Evolutionary conservation across 371 early-diverging fungal genomes (phyloP).

Genomic region (Lichtheimia corymbifera): DNA sequence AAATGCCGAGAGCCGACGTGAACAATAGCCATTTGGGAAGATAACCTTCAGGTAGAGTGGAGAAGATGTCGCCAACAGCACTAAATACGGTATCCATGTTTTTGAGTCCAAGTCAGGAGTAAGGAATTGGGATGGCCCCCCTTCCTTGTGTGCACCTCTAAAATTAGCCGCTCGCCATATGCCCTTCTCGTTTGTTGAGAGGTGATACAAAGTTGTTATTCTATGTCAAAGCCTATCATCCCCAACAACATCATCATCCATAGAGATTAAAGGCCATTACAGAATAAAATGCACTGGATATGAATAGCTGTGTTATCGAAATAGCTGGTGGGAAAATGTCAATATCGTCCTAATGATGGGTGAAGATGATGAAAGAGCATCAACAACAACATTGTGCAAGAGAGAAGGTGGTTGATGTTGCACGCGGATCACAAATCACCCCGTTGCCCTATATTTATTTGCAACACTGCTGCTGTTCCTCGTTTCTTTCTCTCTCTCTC

Average conservation of each 20-base stretch:
- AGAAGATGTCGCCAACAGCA: slow-evolving; percentile 34
- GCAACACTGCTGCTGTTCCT: too few relatives aligned
- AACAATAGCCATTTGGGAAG: slow-evolving; percentile 72
- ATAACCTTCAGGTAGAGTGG: slow-evolving; percentile 59
- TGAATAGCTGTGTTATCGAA: too few relatives aligned
- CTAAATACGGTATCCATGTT: slow-evolving; percentile 22
- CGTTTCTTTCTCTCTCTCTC: slow-evolving; percentile 11
- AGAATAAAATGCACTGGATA: too few relatives aligned
- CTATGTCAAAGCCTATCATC: background rate
- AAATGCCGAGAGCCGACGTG: slow-evolving; percentile 69
- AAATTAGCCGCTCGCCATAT: background rate
- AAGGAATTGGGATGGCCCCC: background rate
- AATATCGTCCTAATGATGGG: too few relatives aligned
- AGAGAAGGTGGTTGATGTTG: too few relatives aligned
- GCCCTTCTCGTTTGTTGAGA: background rate
- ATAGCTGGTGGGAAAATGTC: too few relatives aligned
- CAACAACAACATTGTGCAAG: too few relatives aligned
- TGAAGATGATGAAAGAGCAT: too few relatives aligned
- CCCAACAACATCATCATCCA: background rate
- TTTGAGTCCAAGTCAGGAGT: background rate
- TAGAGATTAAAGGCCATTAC: too few relatives aligned
- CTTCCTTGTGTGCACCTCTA: background rate
- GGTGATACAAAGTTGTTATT: background rate
- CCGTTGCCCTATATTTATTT: too few relatives aligned
- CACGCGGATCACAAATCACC: too few relatives aligned